phyloP scores from a whole-genome alignment of 805 yeast species.

The Candida easanensis region DNA sequence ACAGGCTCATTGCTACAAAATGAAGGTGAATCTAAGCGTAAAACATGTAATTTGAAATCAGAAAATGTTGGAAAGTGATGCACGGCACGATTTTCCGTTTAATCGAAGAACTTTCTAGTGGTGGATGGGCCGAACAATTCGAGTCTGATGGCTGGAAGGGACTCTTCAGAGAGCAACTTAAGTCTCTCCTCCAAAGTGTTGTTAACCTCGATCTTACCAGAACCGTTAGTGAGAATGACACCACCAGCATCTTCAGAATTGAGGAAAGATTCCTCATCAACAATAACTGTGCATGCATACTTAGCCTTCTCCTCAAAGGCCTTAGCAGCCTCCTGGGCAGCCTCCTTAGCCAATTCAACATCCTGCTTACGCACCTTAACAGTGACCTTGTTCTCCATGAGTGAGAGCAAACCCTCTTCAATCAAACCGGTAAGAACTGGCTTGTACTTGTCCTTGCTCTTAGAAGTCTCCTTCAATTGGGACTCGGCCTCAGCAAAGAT shows the following conservation, averaged over 20 bases:
- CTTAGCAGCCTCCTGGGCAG: slow-evolving; percentile 57
- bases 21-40: not conserved
- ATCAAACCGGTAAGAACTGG: slow-evolving; percentile 73
- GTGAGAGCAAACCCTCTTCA: slow-evolving; percentile 68
- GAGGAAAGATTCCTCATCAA: slow-evolving; percentile 58
- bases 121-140: slow-evolving; percentile 85
- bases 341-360: slow-evolving; percentile 53
- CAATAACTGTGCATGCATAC: slow-evolving; percentile 48
- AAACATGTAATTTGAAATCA: not conserved
- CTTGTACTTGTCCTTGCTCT: slow-evolving; percentile 58
- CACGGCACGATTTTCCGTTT: slow-evolving; percentile 15
- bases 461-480: slow-evolving; percentile 56
- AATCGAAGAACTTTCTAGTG: slow-evolving; percentile 89
- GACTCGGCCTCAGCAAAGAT: slow-evolving; percentile 69
- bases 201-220: slow-evolving; percentile 83
- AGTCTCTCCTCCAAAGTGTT: slow-evolving; percentile 96
- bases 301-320: slow-evolving; percentile 63
- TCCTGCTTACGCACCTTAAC: slow-evolving; percentile 71
- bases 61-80: not conserved
- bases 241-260: slow-evolving; percentile 80
- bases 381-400: slow-evolving; percentile 67
- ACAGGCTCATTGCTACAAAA: not conserved
- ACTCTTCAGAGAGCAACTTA: slow-evolving; percentile 72
- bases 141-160: slow-evolving; percentile 89
- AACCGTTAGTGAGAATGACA: slow-evolving; percentile 61